These are phyloP conservation scores for Pseudotsuga menziesii DNA, from an alignment of 75 land plant species.

Conservation along the genomic window DNA sequence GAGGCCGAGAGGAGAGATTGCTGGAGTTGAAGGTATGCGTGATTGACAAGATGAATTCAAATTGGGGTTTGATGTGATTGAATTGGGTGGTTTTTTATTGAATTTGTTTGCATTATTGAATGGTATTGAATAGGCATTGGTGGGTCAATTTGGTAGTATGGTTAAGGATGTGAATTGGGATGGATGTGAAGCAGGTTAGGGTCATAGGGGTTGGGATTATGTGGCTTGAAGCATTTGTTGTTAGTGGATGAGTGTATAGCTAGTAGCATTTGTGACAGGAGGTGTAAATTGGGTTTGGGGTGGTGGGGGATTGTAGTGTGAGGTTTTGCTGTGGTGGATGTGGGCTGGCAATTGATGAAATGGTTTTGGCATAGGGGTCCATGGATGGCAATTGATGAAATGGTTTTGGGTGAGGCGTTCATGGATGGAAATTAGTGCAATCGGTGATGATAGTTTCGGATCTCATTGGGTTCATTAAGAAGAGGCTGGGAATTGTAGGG, in stretches of 20 bases:
- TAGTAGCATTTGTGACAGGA: neutral
- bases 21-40: conserved; percentile 5
- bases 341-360: neutral
- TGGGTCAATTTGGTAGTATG: neutral
- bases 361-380: neutral
- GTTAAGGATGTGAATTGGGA: neutral
- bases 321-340: neutral
- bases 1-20: neutral
- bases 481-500: neutral
- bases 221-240: neutral
- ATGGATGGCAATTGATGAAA: neutral
- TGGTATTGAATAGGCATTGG: neutral
- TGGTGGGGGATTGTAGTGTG: neutral
- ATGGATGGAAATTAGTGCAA: neutral
- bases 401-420: neutral
- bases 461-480: neutral
- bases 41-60: too few species aligned
- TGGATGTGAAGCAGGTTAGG: neutral
- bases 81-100: neutral
- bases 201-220: neutral
- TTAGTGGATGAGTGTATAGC: neutral
- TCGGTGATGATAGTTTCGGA: neutral
- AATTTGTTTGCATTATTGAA: neutral
- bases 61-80: neutral
- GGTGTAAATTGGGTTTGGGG: neutral